Evolutionary conservation across 495 filamentous ascomycete species (phyloP), one percentile per base, ranked within the genome.

Genomic region (Xylaria grammica): DNA sequence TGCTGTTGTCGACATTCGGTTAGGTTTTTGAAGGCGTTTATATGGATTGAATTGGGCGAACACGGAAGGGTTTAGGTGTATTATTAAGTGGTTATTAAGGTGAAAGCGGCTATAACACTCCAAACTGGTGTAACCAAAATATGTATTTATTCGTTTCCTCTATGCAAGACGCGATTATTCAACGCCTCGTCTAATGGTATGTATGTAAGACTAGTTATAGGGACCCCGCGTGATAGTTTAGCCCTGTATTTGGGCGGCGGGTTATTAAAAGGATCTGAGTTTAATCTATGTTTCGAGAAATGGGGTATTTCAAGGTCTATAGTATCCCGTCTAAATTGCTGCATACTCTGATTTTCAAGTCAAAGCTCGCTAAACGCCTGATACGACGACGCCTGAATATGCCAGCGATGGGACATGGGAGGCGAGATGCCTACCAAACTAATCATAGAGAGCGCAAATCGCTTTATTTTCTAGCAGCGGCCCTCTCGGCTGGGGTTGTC

Each of bases 401-500:
- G 26, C 49, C 36, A 6, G 36, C 38, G 22, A 19, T 40, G 15
- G 24, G 24, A 26, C 11, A 22, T 3, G 20, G 19, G 10, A 13
- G 53, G 15, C 48, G 44, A 27, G 20, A 29, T 44, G 20, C 11
- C 22, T 44, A 19, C 36, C 34, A 32, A 19, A 26, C 24, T 52
- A 55, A 63, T 63, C 42, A 38, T 54, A 45, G 38, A 8, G 26
- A n/a, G 8, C n/a, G 38, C 15, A 42, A 62, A 3, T 42, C 24
- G 17, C 40, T 56, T 53, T 45, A 63, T 9, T 29, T 49, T 20
- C 10, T 40, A 40, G 11, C n/a, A 1, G 66, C 69, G 6, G 65
- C 69, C 27, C 69, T 66, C 62, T 77, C 74, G 40, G 69, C 62
- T 19, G 68, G 65, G 46, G 55, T 77, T 7, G 77, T 75, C 76